phyloP scores from a whole-genome alignment of 1,139 yeast species.

The Yamadazyma aaseri region DNA sequence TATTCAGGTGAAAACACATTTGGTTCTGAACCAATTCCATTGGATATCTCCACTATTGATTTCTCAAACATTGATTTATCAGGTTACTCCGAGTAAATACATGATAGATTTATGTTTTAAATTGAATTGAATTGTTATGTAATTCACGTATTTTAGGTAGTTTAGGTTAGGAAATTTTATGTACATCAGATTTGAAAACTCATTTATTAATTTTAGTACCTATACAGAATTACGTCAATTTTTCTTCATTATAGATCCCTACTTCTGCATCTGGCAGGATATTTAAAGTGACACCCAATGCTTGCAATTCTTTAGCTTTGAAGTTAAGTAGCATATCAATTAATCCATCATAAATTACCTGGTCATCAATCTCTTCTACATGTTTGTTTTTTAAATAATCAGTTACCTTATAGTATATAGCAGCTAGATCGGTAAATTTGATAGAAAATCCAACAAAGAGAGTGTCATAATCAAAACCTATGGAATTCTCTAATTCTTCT shows the following conservation, averaged over 20 bases:
- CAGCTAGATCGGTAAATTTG: constrained; percentile 8
- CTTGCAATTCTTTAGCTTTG: constrained; percentile 9
- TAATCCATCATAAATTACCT: constrained; percentile 11
- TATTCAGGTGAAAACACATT: constrained; percentile 87
- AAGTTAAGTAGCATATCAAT: constrained; percentile 7
- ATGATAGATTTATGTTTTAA: constrained; percentile 1
- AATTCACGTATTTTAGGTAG: background rate
- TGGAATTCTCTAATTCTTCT: constrained; percentile 7
- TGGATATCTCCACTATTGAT: constrained; percentile 15
- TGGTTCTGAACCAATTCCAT: constrained; percentile 44
- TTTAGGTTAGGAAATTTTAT: constrained; percentile 1
- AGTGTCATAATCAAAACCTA: constrained; percentile 11
- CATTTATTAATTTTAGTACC: background rate
- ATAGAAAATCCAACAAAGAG: constrained; percentile 12
- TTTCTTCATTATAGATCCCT: constrained; percentile 3
- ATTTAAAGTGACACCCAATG: constrained; percentile 9
- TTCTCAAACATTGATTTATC: constrained; percentile 9
- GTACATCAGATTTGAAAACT: background rate
- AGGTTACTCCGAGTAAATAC: constrained; percentile 1
- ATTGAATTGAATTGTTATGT: background rate
- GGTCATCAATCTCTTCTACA: constrained; percentile 5
- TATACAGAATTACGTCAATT: too few relatives aligned
- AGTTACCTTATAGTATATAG: constrained; percentile 9
- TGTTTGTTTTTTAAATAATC: constrained; percentile 5
- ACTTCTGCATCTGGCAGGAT: constrained; percentile 13